Base-by-base conservation (phyloP, 495 filamentous ascomycete genomes). In the Xylaria intraflava region DNA sequence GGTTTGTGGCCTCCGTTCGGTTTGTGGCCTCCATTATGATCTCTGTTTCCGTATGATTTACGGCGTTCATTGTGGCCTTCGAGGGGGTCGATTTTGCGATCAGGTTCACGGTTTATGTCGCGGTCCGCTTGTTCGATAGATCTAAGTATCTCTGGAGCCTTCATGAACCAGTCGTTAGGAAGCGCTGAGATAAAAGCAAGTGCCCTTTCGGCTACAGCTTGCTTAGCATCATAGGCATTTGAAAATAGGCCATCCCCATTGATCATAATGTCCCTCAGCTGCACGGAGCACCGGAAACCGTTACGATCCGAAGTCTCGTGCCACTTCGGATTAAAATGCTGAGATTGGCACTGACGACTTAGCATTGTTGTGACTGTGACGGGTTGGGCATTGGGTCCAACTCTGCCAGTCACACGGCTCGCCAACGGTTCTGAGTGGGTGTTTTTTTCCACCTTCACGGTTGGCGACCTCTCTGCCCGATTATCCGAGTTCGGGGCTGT, bases 281-380 rank as follows among this genome's bases (percentile, higher is more conserved):
- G 43, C 9, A 65, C 59, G 24, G 53, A 42, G 36, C 58, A 64
- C 40, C 27, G 45, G 27, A 31, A 58, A 8, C 51, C 50, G 33
- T 27, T 23, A 11, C 29, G 36, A n/a, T 23, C 38, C 19, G 47
- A 46, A 45, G 17, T 41, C 33, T 59, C 57, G 3, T 51, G 22
- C 33, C 56, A 61, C 20, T 53, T 33, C 2, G 66, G 68, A 42
- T 70, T 72, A 49, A 70, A 72, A 19, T 44, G 24, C 5, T 65
- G 61, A 14, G 27, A 20, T 53, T 72, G 68, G 35, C 69, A 72
- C 55, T 55, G 19, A 36, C 35, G 36, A 49, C 52, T 55, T 14
- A 55, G 45, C 27, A 44, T 44, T 27, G 44, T 36, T 24, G 52
- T 55, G 16, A 38, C 9, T 23, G 31, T 11, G 14, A 12, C 8